A percentile compares a stretch with the other conserved stretches of the same genome.
phyloP scores from a whole-genome alignment of 805 yeast genomes.

The Kluyveromyces aestuarii region DNA sequence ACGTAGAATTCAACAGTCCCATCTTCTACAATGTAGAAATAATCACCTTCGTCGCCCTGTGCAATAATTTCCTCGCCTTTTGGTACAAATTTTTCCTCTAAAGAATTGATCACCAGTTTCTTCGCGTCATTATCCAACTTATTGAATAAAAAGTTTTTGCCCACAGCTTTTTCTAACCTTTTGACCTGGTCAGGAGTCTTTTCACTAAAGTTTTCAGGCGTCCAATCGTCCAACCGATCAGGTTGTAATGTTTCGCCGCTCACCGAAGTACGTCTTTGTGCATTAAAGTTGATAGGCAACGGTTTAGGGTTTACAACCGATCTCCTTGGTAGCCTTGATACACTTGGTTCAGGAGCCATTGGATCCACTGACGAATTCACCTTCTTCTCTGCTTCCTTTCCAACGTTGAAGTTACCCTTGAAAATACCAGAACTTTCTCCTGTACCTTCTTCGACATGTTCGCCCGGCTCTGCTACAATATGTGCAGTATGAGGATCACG shows the following conservation, averaged over 20 bases:
- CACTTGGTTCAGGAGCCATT: conserved; percentile 16
- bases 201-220: conserved; percentile 49
- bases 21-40: conserved; percentile 72
- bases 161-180: conserved; percentile 62
- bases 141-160: conserved; percentile 75
- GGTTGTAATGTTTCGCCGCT: conserved; percentile 85
- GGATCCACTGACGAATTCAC: conserved; percentile 15
- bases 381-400: conserved; percentile 12
- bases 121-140: conserved; percentile 73
- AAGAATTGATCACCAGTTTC: conserved; percentile 71
- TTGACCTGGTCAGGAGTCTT: conserved; percentile 53
- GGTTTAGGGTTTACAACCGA: conserved; percentile 13
- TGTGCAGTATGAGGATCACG: conserved; percentile 51
- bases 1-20: conserved; percentile 80
- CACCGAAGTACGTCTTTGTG: conserved; percentile 80
- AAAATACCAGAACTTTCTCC: conserved; percentile 12
- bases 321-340: conserved; percentile 12
- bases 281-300: conserved; percentile 57
- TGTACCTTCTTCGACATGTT: background rate
- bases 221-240: conserved; percentile 65
- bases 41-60: conserved; percentile 95
- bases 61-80: conserved; percentile 60
- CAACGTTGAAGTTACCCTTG: conserved; percentile 24
- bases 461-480: conserved; percentile 16
- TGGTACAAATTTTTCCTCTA: conserved; percentile 58